These are phyloP conservation scores for Paecilomyces formosus DNA, from an alignment of 2,329 filamentous ascomycete genomes.

Conservation along the genomic window DNA sequence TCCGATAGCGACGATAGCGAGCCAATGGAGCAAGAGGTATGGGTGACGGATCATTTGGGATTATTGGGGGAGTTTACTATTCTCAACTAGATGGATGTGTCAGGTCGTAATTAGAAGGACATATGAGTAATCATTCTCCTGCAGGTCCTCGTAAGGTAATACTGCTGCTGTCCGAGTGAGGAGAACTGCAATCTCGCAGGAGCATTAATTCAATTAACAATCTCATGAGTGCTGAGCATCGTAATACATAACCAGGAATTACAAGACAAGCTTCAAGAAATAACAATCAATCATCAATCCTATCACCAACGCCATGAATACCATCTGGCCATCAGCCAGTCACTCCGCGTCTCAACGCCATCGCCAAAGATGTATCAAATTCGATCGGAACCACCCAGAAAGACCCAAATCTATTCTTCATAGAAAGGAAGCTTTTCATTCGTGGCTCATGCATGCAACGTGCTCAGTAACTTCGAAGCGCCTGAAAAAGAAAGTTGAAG, in stretches of 20 bases:
- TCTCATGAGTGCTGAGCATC: not conserved
- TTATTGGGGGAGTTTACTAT: slow-evolving; percentile 2
- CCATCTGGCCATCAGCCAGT: not conserved
- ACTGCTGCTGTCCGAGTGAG: too few relatives aligned
- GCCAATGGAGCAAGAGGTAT: not conserved
- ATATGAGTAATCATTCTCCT: too few relatives aligned
- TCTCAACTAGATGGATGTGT: not conserved
- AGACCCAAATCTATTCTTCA: slow-evolving; percentile 1
- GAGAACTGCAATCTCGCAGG: too few relatives aligned
- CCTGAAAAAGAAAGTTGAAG: not conserved
- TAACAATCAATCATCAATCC: not conserved
- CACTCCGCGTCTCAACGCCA: not conserved
- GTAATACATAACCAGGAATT: not conserved
- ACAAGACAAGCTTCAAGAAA: not conserved
- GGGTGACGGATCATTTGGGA: slow-evolving; percentile 6
- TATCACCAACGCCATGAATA: not conserved
- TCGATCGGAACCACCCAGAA: not conserved
- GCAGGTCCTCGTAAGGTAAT: too few relatives aligned
- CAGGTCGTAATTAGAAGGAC: too few relatives aligned
- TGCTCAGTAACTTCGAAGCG: not conserved
- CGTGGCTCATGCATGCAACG: not conserved
- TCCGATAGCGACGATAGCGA: not conserved
- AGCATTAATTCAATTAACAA: not conserved
- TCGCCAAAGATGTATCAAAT: not conserved
- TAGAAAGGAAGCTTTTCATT: not conserved